Conservation (phyloP, 441 rosid genomes). For the Adansonia madagascariensis region DNA sequence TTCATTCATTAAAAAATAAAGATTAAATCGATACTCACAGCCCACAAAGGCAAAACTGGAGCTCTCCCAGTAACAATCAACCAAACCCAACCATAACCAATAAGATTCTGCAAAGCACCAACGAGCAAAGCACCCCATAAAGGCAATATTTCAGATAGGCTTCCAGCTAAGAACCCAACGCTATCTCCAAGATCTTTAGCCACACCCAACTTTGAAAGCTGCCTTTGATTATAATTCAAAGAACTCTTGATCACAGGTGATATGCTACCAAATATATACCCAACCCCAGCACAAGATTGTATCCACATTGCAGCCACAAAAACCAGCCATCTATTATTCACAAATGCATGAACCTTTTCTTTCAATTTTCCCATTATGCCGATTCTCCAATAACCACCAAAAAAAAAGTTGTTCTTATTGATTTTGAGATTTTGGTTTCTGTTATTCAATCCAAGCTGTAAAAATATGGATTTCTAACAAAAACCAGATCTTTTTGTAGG, state of each 20-base stretch:
- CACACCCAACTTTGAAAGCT: conserved; percentile 86
- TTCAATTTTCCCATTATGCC: conserved; percentile 44
- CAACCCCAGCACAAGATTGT: conserved; percentile 91
- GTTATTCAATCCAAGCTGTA: not conserved
- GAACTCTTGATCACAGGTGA: conserved; percentile 95
- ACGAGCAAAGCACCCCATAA: conserved; percentile 90
- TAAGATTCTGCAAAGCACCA: conserved; percentile 85
- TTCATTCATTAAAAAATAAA: not conserved
- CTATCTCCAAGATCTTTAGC: conserved; percentile 98
- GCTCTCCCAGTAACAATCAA: conserved; percentile 73
- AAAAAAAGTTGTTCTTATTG: not conserved
- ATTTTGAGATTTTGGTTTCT: not conserved
- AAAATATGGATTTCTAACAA: not conserved
- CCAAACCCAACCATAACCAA: conserved; percentile 99
- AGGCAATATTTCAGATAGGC: conserved; percentile 84
- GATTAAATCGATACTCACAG: conserved; percentile 56
- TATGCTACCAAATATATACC: conserved; percentile 91
- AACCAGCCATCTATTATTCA: conserved; percentile 89
- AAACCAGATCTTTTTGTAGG: not conserved
- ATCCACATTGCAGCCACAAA: conserved; percentile 99
- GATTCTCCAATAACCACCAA: not conserved
- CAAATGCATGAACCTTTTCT: conserved; percentile 55
- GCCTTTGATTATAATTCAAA: conserved; percentile 77
- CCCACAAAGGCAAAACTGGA: conserved; percentile 86
- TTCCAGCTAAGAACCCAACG: conserved; percentile 91